Base-by-base conservation (phyloP, 345 rosid species). In the Lumnitzera littorea region DNA sequence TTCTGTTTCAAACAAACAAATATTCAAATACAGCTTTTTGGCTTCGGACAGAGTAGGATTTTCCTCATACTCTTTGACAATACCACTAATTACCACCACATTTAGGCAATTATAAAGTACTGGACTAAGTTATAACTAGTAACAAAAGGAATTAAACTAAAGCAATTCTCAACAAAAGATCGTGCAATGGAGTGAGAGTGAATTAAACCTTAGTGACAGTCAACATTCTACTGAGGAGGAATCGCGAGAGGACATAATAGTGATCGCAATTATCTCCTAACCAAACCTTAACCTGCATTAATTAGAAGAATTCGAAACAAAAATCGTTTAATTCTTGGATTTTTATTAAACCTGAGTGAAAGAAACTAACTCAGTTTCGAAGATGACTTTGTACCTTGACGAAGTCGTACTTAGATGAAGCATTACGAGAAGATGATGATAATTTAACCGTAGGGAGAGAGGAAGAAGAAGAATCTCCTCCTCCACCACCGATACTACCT, bases 251-350 rank as follows among this genome's bases (percentile, higher is more conserved):
- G 47, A 94, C 97, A 69, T 90, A 94, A 78, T 86, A 94, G 68
- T 92, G 98, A 74, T 92, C 95, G 7, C 96, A 95, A 64, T 90
- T 81, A 68, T 92, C 95, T 56, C 98, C 98, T 51, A 92, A 80
- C 98, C 99, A 92, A 48, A 90, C 99, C 67, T 90, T 94, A 24
- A 89, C 96, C 98, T 91, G 70, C n/a, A 24, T 15, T 11, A 12
- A 41, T n/a, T 5, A 1, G 1, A 55, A 48, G 50, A 62, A 24
- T 31, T 20, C 57, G 23, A 31, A 11, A 13, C 29, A 54, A 31
- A 50, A 46, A 48, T 25, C 31, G 8, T 48, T 24, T 54, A 47
- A 31, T 48, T 29, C 54, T 12, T 23, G 66, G 15, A 15, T 56
- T 24, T 14, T 36, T 23, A 47, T 13, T 12, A 57, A 48, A 31